A percentile compares a stretch with the other conserved stretches of the same genome.
Evolutionary conservation across 1,139 yeast genomes (phyloP).

Genomic region (Kodamaea derodonti): DNA sequence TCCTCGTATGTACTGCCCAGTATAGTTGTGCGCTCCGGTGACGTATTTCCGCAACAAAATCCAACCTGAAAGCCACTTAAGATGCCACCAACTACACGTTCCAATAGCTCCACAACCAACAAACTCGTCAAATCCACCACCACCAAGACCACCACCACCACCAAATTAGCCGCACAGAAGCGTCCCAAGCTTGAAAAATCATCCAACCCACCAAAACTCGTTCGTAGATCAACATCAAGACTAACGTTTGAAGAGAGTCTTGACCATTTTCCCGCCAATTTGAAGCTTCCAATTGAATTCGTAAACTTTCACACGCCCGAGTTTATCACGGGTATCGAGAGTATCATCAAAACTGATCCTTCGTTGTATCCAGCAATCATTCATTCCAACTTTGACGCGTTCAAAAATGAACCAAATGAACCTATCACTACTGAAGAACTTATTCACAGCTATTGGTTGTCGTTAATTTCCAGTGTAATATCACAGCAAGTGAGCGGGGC

Average conservation of each 20-base stretch:
- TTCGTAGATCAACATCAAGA: constrained; percentile 1
- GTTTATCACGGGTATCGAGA: constrained; percentile 41
- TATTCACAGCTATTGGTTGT: constrained; percentile 31
- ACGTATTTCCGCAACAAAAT: too few relatives aligned
- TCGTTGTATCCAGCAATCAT: constrained; percentile 33
- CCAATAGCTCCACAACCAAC: too few relatives aligned
- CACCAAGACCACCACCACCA: too few relatives aligned
- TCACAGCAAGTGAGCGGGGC: constrained; percentile 85
- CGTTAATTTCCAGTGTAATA: constrained; percentile 46
- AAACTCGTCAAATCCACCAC: too few relatives aligned
- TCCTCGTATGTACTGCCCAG: too few relatives aligned
- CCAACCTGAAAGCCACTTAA: too few relatives aligned
- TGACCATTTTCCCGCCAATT: constrained; percentile 22
- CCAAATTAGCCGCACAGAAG: too few relatives aligned
- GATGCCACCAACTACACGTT: too few relatives aligned
- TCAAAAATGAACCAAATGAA: constrained; percentile 14
- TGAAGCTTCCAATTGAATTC: constrained; percentile 38
- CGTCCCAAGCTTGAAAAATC: constrained; percentile 3
- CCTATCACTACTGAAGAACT: constrained; percentile 10
- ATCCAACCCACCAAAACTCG: constrained; percentile 1
- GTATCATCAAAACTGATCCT: constrained; percentile 42
- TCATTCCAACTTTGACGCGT: constrained; percentile 29
- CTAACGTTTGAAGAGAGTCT: constrained; percentile 26
- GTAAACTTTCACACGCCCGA: constrained; percentile 37
- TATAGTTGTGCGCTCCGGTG: too few relatives aligned